Percentiles rank a stretch among this genome's conserved stretches.
These are phyloP conservation scores for Nidularia pulvinata DNA, from an alignment of 768 basidiomycete genomes.

Conservation along the genomic window DNA sequence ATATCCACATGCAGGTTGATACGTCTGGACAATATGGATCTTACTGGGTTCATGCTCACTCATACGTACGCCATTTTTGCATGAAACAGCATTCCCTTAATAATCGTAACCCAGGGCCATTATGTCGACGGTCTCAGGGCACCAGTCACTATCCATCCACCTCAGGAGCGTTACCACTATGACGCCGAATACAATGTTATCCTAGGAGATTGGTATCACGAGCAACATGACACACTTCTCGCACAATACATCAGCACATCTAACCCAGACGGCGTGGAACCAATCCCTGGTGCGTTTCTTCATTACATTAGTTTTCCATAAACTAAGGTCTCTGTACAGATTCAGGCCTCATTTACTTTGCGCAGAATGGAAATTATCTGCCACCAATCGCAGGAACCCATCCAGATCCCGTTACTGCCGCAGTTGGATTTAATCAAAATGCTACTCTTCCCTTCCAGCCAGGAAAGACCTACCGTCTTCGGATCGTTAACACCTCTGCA, in stretches of 20 bases:
- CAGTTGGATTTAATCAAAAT: conserved; percentile 86
- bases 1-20: background rate
- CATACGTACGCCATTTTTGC: background rate
- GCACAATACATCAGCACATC: background rate
- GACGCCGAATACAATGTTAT: background rate
- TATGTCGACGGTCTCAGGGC: background rate
- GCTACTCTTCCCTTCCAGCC: conserved; percentile 81
- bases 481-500: conserved; percentile 80
- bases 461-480: conserved; percentile 89
- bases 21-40: background rate
- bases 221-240: background rate
- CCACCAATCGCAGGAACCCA: background rate
- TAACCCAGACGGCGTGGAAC: background rate
- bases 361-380: background rate
- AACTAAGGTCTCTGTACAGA: background rate
- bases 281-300: background rate
- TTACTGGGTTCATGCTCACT: background rate
- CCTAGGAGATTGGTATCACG: background rate
- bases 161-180: background rate
- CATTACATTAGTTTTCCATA: background rate
- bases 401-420: conserved; percentile 46
- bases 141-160: background rate
- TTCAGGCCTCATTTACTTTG: background rate
- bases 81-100: background rate
- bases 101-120: background rate